Base-by-base conservation (phyloP, 306 rosid species). In the Pachyrhizus erosus region DNA sequence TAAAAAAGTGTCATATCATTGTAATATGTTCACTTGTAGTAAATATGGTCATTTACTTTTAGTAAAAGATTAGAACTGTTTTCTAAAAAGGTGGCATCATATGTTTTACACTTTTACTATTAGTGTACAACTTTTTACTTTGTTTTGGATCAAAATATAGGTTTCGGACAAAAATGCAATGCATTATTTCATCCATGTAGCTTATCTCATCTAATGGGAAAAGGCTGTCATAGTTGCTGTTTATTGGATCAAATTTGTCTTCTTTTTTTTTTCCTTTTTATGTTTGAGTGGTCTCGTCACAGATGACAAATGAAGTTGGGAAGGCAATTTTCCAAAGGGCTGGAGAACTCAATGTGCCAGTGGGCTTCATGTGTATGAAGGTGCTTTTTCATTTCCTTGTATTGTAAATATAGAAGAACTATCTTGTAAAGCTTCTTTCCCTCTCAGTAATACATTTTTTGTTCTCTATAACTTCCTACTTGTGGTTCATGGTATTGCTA, bases 231-330 rank as follows among this genome's bases (percentile, higher is more conserved):
- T 3, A 14, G 8, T 34, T 52, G 23, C 39, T 69, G 24, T 48
- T 17, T 27, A 17, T 27, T 40, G 48, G 11, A 82, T 54, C 21
- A 52, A 52, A 54, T n/a, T n/a, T n/a, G 9, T 11, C 5, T 39
- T 37, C 1, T 23, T 4, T 51, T 39, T 5, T 0, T 33, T 52
- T 34, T 12, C 5, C 60, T n/a, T 29, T 4, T 62, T 42, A 20
- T 33, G n/a, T 73, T 71, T 29, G n/a, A 73, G 29, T 77, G 34
- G 58, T 75, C 42, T 70, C 71, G 73, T 5, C 80, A 84, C 88
- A 94, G 98, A 92, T 94, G 98, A 92, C 97, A 73, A 94, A 94
- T 80, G 88, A 90, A 84, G 75, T 90, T 34, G 98, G 98, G 69
- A 94, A 86, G 75, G 88, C 92, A 48, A 60, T 94, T 61, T 92